Percentiles rank a stretch among this genome's conserved stretches.
Evolutionary conservation across 148 eudicot genomes (phyloP).

Genomic region (Nepenthes gracilis): DNA sequence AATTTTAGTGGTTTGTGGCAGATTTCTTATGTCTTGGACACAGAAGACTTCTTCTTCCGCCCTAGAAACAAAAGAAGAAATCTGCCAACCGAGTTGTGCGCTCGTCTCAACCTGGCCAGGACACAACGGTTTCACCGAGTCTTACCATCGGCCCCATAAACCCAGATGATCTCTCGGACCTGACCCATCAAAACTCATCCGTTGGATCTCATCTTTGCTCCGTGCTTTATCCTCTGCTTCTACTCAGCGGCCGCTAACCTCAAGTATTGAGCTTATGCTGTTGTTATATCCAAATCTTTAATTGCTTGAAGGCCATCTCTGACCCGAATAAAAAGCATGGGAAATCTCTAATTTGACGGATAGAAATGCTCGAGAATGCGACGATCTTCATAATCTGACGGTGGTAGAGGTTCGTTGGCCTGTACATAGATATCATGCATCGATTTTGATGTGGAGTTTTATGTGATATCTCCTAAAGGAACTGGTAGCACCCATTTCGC

Average conservation of each 20-base stretch:
- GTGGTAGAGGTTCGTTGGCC: too few species aligned
- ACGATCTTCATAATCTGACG: too few species aligned
- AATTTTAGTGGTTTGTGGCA: slow-evolving; percentile 13
- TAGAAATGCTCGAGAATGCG: too few species aligned
- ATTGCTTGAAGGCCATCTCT: too few species aligned
- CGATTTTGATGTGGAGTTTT: too few species aligned
- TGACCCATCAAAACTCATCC: not conserved
- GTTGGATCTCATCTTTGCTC: not conserved
- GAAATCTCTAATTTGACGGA: too few species aligned
- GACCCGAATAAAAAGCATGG: too few species aligned
- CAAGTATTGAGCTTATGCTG: too few species aligned
- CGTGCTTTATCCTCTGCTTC: not conserved
- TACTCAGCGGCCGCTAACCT: too few species aligned
- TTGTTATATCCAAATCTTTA: too few species aligned
- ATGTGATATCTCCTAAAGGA: not conserved
- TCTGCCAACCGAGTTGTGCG: slow-evolving; percentile 14
- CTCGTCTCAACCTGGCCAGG: slow-evolving; percentile 19
- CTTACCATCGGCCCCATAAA: slow-evolving; percentile 18
- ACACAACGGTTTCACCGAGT: slow-evolving; percentile 41
- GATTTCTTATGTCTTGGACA: slow-evolving; percentile 82
- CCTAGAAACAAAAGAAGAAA: slow-evolving; percentile 25
- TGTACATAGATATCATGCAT: too few species aligned
- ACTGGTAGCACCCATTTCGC: not conserved
- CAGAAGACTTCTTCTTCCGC: slow-evolving; percentile 72
- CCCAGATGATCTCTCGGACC: not conserved